Base-by-base conservation (phyloP, 2,329 filamentous ascomycete species). In the Calonectria pauciramosa region DNA sequence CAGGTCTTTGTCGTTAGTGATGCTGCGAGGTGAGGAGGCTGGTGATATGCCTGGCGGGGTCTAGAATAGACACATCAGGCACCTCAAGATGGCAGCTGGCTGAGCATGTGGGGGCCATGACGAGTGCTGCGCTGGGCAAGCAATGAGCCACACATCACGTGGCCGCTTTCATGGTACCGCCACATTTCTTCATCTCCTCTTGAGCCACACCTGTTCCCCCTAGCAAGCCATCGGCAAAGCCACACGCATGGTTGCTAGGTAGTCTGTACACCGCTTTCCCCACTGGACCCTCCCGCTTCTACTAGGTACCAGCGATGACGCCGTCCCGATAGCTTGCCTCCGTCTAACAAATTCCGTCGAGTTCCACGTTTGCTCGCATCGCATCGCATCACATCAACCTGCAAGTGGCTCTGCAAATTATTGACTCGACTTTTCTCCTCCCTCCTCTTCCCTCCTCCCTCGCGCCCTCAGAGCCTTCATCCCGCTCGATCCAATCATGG, bases 401-500 rank as follows among this genome's bases (percentile, higher is more conserved):
- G 51, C 66, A 65, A 70, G 60, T 38, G 60, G 30, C 59, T 65
- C 65, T 63, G 60, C 56, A 64, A 65, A 38, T 41, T 66, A 60
- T 32, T 72, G 56, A 63, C 56, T 68, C 41, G 30, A 54, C 51
- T 23, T 9, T 68, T 68, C 56, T 63, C 60, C 65, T 51, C 54
- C 60, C 52, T 52, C n/a, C 28, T 47, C 34, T 32, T 56, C 23
- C 30, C 41, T 56, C 56, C 20, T 20, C 20, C 54, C 34, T 70
- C 26, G 65, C 28, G 63, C 68, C 38, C 49, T 52, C 20, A 38
- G 64, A 78, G 68, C 82, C 66, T 72, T 63, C 64, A 70, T 72
- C 65, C 68, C 36, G 66, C 77, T 76, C 68, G 80, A 86, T 79
- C 75, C 67, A 80, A 86, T 79, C 75, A 92, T 92, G 91, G 87